phyloP scores from a whole-genome alignment of 2,329 filamentous ascomycete genomes.

The Fusarium sp. region DNA sequence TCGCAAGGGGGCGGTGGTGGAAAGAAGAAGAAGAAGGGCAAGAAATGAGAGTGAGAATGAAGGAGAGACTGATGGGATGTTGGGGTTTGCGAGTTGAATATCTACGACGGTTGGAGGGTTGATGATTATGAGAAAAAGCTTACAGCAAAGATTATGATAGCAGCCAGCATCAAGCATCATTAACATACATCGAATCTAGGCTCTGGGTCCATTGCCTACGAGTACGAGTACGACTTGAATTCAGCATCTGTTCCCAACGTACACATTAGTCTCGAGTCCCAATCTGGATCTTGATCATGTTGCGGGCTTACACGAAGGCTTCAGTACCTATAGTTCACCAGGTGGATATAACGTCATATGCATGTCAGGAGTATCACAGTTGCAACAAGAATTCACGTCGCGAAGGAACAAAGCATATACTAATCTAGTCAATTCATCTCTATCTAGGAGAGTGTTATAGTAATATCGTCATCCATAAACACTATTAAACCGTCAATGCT shows the following conservation, averaged over 20 bases:
- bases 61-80: background rate
- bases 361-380: background rate
- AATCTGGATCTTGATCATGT: too few relatives aligned
- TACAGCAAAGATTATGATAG: background rate
- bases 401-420: background rate
- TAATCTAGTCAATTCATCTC: constrained; percentile 44
- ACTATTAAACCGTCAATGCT: constrained; percentile 47
- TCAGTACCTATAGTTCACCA: background rate
- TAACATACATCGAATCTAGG: background rate
- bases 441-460: constrained; percentile 43
- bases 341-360: background rate
- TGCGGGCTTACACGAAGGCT: too few relatives aligned
- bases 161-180: background rate
- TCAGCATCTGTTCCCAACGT: too few relatives aligned
- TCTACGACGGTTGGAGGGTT: background rate
- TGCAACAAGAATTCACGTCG: background rate
- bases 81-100: background rate
- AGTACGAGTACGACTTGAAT: background rate
- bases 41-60: constrained; percentile 63
- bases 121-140: background rate
- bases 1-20: constrained; percentile 57
- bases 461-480: constrained; percentile 49
- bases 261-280: too few relatives aligned
- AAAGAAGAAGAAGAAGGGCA: constrained; percentile 71
- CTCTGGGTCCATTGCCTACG: too few relatives aligned